phyloP scores from a whole-genome alignment of 352 stramenopile genomes.

The Phytophthora uliginosa region DNA sequence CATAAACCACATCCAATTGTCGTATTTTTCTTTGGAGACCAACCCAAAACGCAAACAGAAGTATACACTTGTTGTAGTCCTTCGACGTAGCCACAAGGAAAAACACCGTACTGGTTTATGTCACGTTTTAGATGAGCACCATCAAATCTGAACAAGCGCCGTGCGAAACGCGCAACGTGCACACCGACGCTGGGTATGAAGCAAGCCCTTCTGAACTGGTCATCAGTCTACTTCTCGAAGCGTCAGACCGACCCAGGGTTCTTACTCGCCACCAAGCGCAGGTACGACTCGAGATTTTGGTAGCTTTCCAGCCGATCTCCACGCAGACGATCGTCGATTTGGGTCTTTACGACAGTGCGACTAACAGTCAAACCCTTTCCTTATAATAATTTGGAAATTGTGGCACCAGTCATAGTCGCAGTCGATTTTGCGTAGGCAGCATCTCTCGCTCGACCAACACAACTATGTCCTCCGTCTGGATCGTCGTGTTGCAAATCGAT shows the following conservation, averaged over 20 bases:
- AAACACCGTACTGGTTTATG: slow-evolving; percentile 33
- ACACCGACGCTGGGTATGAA: slow-evolving; percentile 7
- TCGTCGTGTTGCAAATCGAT: no score
- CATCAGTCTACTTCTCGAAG: not conserved
- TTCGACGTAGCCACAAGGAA: slow-evolving; percentile 31
- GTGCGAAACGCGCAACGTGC: slow-evolving; percentile 2
- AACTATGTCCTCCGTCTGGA: no score
- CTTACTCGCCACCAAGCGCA: not conserved
- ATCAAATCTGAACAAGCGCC: slow-evolving; percentile 24
- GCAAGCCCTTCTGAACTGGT: not conserved
- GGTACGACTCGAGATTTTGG: not conserved
- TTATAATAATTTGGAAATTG: not conserved
- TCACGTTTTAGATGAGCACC: slow-evolving; percentile 30
- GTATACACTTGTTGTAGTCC: slow-evolving; percentile 35
- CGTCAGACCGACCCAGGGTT: not conserved
- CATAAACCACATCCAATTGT: no score
- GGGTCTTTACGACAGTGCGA: no score
- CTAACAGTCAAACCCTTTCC: not conserved
- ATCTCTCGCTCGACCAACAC: no score
- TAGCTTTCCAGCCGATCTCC: not conserved
- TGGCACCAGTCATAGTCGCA: not conserved
- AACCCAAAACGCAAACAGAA: no score
- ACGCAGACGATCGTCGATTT: not conserved
- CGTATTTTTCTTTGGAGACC: no score
- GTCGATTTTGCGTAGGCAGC: no score